phyloP scores from a whole-genome alignment of 2,329 filamentous ascomycete genomes.

The Chrysosporium keratinophilum region DNA sequence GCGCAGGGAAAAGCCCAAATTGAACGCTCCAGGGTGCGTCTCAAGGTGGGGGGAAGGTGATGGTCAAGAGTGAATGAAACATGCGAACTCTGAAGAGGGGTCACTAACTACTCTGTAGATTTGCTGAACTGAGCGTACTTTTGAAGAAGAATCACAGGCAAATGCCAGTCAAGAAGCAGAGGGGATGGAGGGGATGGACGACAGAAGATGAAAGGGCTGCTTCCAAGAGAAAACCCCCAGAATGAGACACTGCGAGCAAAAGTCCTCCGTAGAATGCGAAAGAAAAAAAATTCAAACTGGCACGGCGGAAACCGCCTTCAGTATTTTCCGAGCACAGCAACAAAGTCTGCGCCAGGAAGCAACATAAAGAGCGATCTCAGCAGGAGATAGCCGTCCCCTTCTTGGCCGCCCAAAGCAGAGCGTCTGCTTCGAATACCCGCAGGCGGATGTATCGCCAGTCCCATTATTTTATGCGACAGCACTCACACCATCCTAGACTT shows the following conservation, averaged over 20 bases:
- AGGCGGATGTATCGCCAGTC: constrained; percentile 3
- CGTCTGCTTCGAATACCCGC: constrained; percentile 3
- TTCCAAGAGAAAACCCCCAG: constrained; percentile 25
- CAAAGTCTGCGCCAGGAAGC: constrained; percentile 1
- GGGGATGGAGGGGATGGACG: neutral
- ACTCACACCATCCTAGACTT: neutral
- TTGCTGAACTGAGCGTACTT: too few species aligned
- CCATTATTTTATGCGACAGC: constrained; percentile 3
- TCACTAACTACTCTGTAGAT: neutral
- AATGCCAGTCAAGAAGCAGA: neutral
- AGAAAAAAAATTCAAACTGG: constrained; percentile 3
- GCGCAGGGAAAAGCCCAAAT: neutral
- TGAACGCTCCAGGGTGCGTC: neutral
- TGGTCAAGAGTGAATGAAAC: constrained; percentile 2
- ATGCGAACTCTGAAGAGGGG: neutral
- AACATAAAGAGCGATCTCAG: constrained; percentile 6
- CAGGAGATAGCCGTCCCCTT: neutral
- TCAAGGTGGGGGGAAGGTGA: neutral
- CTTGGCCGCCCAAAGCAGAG: constrained; percentile 5
- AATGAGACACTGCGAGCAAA: constrained; percentile 26
- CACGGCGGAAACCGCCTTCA: neutral
- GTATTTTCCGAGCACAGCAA: neutral
- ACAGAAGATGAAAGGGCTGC: constrained; percentile 15
- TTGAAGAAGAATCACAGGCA: neutral
- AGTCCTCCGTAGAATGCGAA: constrained; percentile 9